Evolutionary conservation across 768 basidiomycete species (phyloP), one percentile per base, ranked within the genome.

Genomic region (Leccinum sublutescens): DNA sequence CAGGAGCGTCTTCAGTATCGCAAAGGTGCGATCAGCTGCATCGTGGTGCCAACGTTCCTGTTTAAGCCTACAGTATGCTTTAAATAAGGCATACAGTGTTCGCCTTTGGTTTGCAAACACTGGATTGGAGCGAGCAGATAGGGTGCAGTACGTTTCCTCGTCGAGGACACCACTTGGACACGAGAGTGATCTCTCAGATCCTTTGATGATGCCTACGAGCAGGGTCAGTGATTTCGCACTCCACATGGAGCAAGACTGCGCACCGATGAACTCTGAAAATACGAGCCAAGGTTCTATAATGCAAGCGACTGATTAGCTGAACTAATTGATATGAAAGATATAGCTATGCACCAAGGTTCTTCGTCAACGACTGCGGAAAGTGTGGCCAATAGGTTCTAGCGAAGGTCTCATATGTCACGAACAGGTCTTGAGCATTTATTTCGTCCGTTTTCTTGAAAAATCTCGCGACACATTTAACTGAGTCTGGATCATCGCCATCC

Each of bases 231-330:
- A 43, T 38, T 56, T 10, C 5, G 29, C 15, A 54, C 8, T 17
- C 21, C 29, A 15, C 9, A 17, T n/a, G 27, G 2, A 43, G 17
- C 14, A 29, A 34, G 34, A 36, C 10, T 9, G 65, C 75, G n/a
- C 55, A 83, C 87, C 88, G 58, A 89, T 78, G 25, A 90, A 71
- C 65, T 90, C 86, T 38, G 80, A 82, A 65, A 82, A 90, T 0
- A 87, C 85, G 4, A 86, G 71, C 12, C 82, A 75, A 2, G 87
- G 79, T 67, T 86, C 88, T 52, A 34, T 4, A 7, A 15, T 15
- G 21, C 12, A 50, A 50, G 15, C 48, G 12, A 5, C 15, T 10
- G 31, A 14, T 51, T 51, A 51, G 50, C 10, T 51, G 8, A 3
- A 51, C 5, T 51, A 1, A 9, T n/a, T 19, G 50, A 8, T n/a